A percentile compares a stretch with the other conserved stretches of the same genome.
phyloP scores from a whole-genome alignment of 345 rosid species.

The Eutrema japonicum region DNA sequence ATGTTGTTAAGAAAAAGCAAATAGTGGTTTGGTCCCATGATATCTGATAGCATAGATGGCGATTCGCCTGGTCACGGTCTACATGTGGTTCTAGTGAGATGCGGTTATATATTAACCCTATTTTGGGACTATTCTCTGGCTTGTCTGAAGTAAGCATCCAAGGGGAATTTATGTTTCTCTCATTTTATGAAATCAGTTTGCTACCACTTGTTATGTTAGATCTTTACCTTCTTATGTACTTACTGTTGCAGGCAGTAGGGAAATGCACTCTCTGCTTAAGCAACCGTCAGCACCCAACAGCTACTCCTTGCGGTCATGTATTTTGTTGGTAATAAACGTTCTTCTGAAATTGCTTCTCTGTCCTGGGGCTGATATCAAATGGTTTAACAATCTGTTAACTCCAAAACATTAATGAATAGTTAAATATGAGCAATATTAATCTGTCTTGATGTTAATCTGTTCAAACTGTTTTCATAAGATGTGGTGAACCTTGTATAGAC shows the following conservation, averaged over 20 bases:
- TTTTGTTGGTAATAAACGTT: slow-evolving; percentile 72
- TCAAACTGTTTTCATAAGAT: slow-evolving; percentile 1
- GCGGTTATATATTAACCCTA: not conserved
- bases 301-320: slow-evolving; percentile 92
- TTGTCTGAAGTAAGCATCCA: not conserved
- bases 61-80: not conserved
- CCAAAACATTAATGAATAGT: not conserved
- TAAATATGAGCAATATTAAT: not conserved
- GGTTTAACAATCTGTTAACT: not conserved
- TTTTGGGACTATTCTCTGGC: slow-evolving; percentile 2
- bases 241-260: slow-evolving; percentile 38
- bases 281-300: slow-evolving; percentile 80
- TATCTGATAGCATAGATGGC: slow-evolving; percentile 3
- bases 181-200: slow-evolving; percentile 1
- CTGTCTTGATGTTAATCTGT: not conserved
- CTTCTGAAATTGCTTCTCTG: not conserved
- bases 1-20: not conserved
- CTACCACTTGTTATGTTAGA: slow-evolving; percentile 5
- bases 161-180: not conserved
- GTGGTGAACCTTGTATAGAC: slow-evolving; percentile 4
- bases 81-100: slow-evolving; percentile 4
- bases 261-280: slow-evolving; percentile 93
- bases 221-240: not conserved
- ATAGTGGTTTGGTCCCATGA: not conserved
- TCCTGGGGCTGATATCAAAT: not conserved